Base-by-base conservation (phyloP, 2,329 filamentous ascomycete species). In the Graphiopsis chlorocephala region DNA sequence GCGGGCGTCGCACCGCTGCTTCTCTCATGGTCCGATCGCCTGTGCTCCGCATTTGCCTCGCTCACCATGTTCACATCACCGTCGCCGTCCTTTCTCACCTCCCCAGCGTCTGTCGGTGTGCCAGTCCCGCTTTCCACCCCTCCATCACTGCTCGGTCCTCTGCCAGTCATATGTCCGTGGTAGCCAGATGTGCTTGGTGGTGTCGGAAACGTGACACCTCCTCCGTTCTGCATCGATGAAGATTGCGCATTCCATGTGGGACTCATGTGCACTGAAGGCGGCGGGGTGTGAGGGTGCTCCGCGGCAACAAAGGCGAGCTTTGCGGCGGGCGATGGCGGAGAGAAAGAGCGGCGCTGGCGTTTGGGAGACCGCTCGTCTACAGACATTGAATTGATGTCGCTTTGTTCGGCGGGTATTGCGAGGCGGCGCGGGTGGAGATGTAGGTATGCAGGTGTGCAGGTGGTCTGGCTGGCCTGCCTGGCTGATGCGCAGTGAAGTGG, bases 21-120 rank as follows among this genome's bases (percentile, higher is more conserved):
- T 78, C 80, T 78, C 72, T 82, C 78, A 72, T 83, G 81, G 70
- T 82, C 78, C 61, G 79, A 79, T 64, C 73, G 75, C 74, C 77
- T 78, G 75, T 80, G 73, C 64, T 75, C 71, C 61, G 71, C 70
- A 48, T 80, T 78, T 28, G 69, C 72, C 7, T 62, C 60, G 15
- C 48, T 50, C 5, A 25, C 60, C 79, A 80, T 81, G 69, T 74
- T 72, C 65, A 74, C 74, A 71, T 82, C 79, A 33, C 77, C 77
- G 52, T 82, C 78, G 67, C 77, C 76, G 66, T 81, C 75, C 72
- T 71, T 73, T 17, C 42, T 67, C 20, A 70, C 69, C n/a, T 68
- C 69, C 31, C 63, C 61, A 17, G 73, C 68, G 23, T 67, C 68
- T 52, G 65, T 66, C 8, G 73, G 73, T 31, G 73, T 74, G 25